Evolutionary conservation across 2,329 filamentous ascomycete genomes (phyloP), one percentile per base, ranked within the genome.

Genomic region (Pezicula rhizophila): DNA sequence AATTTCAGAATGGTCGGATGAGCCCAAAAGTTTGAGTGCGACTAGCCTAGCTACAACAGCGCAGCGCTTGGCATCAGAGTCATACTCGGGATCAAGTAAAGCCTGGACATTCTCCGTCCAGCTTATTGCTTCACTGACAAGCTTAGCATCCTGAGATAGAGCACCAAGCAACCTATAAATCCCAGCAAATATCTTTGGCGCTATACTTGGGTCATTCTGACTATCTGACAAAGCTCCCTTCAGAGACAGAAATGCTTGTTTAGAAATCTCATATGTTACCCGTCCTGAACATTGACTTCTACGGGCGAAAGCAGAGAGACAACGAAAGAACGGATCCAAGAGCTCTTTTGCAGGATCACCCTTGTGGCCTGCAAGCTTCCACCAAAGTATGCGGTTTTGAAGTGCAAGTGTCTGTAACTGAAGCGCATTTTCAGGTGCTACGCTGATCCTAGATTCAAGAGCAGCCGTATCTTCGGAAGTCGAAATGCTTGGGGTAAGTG

Each of bases 401-500:
- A 91, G 73, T 8, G 81, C 85, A 1, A 87, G 64, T 1, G 73
- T 68, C 57, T 90, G 86, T 1, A 89, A 64, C 52, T 79, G 75
- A 44, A 90, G 75, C 1, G 79, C 78, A 2, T 71, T 65, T 18
- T 74, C 68, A 1, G 86, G 82, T 2, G 71, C 70, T 3, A 82
- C 73, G 51, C 75, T 79, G 7, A 81, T 64, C 23, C 75, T 72
- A 8, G 72, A 66, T 51, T 84, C 77, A 4, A 67, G 60, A 0
- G 80, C 80, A 1, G 72, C 55, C 3, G 65, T 65, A 58, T 91
- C 87, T 37, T 84, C 79, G 8, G 79, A 76, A 43, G 71, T 70
- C 2, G 84, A 80, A n/a, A 85, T 71, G 57, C 79, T 85, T 1
- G 87, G 85, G 25, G 82, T 78, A 1, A 90, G 66, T 0, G 80